Base-by-base conservation (phyloP, 805 yeast genomes). In the Metschnikowia noctiluminum region DNA sequence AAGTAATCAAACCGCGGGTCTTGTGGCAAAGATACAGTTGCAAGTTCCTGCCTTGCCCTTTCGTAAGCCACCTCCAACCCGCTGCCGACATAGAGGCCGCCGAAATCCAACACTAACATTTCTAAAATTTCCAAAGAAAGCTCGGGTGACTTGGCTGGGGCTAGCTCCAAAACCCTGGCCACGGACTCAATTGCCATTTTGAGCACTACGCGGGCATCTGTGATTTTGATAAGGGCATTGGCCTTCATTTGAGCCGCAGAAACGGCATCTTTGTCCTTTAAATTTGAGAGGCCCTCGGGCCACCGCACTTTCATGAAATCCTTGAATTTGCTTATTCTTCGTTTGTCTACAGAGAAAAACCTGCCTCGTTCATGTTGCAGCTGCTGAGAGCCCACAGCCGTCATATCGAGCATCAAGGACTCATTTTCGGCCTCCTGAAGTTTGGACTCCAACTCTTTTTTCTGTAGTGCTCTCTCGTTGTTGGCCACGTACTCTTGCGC, bases 161-260 rank as follows among this genome's bases (percentile, higher is more conserved):
- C 75, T 35, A 89, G 70, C 62, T 89, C 96, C 58, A 88, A 76
- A 3, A 85, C 73, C 61, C 97, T 74, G 2, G 91, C 85, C 5
- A 89, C 72, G 1, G 91, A 77, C 65, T 90, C 97, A 34, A 89
- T 63, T 7, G 84, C 78, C 14, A 87, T 79, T 55, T 82, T 84
- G 37, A 89, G 69, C 48, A 88, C 78, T 3, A 74, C 69, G 54
- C 88, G 91, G 2, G 87, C 82, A 27, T 73, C 68, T 13, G 67
- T 57, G 7, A 84, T 61, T 30, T 74, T 71, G 40, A 78, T 53
- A 13, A 59, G 61, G 8, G 47, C 54, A 30, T 49, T 43, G 35
- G 47, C 38, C n/a, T 43, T 60, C 56, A 37, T 51, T 49, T 39
- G 60, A 42, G 42, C 59, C 5, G 36, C 35, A 27, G 42, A 28